Conservation (phyloP, 2,329 filamentous ascomycete species). For the Diaporthe sp. region DNA sequence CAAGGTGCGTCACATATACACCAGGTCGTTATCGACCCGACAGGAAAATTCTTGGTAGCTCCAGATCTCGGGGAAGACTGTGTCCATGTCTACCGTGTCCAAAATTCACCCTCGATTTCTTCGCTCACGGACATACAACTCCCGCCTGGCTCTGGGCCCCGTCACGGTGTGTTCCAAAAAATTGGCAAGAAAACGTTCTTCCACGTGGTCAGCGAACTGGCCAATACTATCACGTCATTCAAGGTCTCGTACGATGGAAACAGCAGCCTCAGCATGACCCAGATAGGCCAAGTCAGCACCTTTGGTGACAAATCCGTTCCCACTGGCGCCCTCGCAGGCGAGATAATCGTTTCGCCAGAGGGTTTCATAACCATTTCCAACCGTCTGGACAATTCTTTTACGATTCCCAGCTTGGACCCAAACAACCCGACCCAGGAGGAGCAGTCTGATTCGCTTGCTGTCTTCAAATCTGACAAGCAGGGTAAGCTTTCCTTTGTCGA, state of each 20-base stretch:
- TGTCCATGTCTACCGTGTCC: neutral
- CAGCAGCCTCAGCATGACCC: neutral
- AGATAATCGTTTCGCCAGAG: neutral
- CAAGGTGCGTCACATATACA: neutral
- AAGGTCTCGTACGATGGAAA: neutral
- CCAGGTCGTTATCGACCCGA: neutral
- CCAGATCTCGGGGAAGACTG: neutral
- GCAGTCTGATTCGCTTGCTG: slow-evolving; percentile 1
- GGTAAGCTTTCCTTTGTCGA: neutral
- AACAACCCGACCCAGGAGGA: neutral
- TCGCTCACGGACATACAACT: neutral
- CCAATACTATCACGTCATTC: neutral
- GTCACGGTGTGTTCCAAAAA: neutral
- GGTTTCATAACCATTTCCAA: neutral
- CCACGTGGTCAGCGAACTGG: slow-evolving; percentile 7
- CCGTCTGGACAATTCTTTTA: neutral
- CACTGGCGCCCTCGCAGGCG: neutral
- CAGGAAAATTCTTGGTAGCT: neutral
- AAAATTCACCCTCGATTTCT: neutral
- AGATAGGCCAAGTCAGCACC: neutral
- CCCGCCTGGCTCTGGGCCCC: neutral
- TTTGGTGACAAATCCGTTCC: neutral
- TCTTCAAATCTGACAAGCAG: neutral
- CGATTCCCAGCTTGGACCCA: neutral
- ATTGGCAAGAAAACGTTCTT: neutral